phyloP scores from a whole-genome alignment of 1,284 basidiomycete species.

The Polyporus tsugae region DNA sequence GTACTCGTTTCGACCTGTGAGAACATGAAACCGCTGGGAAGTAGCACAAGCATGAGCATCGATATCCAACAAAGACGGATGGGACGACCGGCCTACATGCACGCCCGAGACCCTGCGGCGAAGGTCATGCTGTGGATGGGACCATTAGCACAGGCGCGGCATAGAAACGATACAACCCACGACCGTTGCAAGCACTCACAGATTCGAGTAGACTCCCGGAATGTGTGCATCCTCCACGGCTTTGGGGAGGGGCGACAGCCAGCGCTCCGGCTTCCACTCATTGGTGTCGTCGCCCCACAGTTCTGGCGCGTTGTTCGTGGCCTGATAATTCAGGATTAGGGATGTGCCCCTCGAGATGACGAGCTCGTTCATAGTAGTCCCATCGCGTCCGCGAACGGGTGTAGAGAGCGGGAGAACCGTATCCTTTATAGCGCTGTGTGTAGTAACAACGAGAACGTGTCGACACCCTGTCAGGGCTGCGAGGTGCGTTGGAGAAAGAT shows the following conservation, averaged over 20 bases:
- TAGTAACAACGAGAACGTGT: background rate
- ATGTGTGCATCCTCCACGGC: constrained; percentile 25
- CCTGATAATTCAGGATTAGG: constrained; percentile 14
- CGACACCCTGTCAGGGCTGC: background rate
- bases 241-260: constrained; percentile 25
- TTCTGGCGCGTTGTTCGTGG: constrained; percentile 24
- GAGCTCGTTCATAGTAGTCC: background rate
- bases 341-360: constrained; percentile 13
- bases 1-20: constrained; percentile 33
- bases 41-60: background rate
- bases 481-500: background rate
- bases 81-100: constrained; percentile 14
- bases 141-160: too few species aligned
- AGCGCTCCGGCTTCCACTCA: constrained; percentile 37
- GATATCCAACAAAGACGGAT: background rate
- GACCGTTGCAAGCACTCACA: constrained; percentile 18
- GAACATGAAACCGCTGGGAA: constrained; percentile 30
- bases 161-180: background rate
- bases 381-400: constrained; percentile 29
- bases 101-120: constrained; percentile 21
- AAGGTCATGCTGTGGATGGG: constrained; percentile 22
- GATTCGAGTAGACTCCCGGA: constrained; percentile 32
- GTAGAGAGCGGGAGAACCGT: constrained; percentile 36
- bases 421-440: constrained; percentile 30
- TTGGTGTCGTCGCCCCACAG: constrained; percentile 34